phyloP scores from a whole-genome alignment of 2,329 filamentous ascomycete genomes.

The Thielaviopsis euricoi region DNA sequence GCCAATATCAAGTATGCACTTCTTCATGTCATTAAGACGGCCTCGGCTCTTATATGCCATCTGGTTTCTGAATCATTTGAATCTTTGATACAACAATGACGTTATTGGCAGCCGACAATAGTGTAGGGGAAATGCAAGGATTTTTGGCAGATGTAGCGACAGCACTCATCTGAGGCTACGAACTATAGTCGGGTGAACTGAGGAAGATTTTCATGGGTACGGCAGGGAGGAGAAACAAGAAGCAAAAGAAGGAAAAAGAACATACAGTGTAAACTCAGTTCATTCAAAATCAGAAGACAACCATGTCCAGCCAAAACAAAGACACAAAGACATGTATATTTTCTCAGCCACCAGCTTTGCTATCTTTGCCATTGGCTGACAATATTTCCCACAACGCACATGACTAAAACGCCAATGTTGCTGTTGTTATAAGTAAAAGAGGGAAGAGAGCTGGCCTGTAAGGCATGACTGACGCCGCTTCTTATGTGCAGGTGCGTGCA shows the following conservation, averaged over 20 bases:
- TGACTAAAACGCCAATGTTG: not conserved
- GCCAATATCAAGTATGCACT: no score
- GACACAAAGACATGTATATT: no score
- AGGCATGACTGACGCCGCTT: not conserved
- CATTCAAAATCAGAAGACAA: no score
- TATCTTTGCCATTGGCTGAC: not conserved
- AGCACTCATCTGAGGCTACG: not conserved
- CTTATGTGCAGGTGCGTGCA: not conserved
- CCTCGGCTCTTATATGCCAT: not conserved
- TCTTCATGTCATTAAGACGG: not conserved
- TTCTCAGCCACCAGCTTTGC: not conserved
- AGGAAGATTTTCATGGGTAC: not conserved
- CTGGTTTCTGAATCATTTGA: not conserved
- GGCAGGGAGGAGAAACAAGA: not conserved
- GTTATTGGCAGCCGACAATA: not conserved
- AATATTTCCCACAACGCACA: no score
- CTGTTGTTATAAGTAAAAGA: not conserved
- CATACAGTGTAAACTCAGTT: no score
- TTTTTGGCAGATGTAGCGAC: not conserved
- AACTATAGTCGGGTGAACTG: not conserved
- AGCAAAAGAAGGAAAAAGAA: no score
- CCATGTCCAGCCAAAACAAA: no score
- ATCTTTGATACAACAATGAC: not conserved
- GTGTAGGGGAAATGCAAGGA: not conserved
- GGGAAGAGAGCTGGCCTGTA: not conserved